Conservation (phyloP, 352 stramenopile species). For the Phytopythium mirpurense region DNA sequence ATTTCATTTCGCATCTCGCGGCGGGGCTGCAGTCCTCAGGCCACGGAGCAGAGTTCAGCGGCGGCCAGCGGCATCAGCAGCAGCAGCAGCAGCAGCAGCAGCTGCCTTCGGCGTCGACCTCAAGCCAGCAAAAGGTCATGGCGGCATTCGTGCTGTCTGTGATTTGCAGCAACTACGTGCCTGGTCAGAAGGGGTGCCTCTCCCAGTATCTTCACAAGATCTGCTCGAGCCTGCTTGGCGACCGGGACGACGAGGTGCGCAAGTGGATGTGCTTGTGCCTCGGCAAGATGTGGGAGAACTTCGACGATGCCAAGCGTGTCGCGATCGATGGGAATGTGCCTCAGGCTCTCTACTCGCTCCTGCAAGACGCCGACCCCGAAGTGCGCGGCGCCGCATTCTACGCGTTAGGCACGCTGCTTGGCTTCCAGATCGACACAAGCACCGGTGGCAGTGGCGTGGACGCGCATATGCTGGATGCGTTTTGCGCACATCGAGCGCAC, state of each 20-base stretch:
- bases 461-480: slow-evolving; percentile 48
- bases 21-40: slow-evolving; percentile 48
- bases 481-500: slow-evolving; percentile 48
- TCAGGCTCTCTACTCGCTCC: slow-evolving; percentile 65
- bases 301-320: slow-evolving; percentile 82
- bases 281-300: slow-evolving; percentile 93
- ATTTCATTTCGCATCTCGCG: slow-evolving; percentile 95
- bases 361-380: slow-evolving; percentile 85
- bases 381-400: slow-evolving; percentile 92
- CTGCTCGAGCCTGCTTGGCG: slow-evolving; percentile 55
- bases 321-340: slow-evolving; percentile 86
- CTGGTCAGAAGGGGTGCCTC: slow-evolving; percentile 92
- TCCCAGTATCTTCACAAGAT: slow-evolving; percentile 87
- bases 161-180: slow-evolving; percentile 90
- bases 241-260: slow-evolving; percentile 63
- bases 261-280: slow-evolving; percentile 91
- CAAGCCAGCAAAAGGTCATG: slow-evolving; percentile 90
- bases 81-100: slow-evolving; percentile 7
- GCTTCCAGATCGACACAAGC: slow-evolving; percentile 62
- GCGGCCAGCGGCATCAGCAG: background rate
- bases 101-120: background rate
- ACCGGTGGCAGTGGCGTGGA: slow-evolving; percentile 43
- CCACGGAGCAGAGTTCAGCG: slow-evolving; percentile 6
- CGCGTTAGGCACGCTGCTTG: slow-evolving; percentile 90
- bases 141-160: slow-evolving; percentile 94